phyloP scores from a whole-genome alignment of 371 early-diverging fungal genomes.

The Smittium culicis region DNA sequence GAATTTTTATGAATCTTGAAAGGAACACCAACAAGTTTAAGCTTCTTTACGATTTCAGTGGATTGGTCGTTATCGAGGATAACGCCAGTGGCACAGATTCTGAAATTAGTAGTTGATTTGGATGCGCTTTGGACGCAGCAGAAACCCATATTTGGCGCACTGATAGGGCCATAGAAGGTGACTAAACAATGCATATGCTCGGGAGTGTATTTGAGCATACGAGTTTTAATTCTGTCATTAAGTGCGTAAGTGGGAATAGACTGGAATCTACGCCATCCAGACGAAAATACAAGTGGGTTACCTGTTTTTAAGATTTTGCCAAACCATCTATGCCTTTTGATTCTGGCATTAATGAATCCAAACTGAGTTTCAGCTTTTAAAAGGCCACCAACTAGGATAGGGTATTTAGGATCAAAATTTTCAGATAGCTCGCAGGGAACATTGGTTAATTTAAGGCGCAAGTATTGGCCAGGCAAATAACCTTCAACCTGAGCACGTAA shows the following conservation, averaged over 20 bases:
- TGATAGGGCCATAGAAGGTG: constrained; percentile 79
- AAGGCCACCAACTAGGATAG: constrained; percentile 82
- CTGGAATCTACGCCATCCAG: too few relatives aligned
- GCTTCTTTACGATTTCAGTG: constrained; percentile 92
- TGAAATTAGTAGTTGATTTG: constrained; percentile 63
- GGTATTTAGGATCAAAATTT: constrained; percentile 73
- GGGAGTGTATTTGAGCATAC: too few relatives aligned
- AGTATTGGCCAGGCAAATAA: constrained; percentile 81
- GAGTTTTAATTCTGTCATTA: too few relatives aligned
- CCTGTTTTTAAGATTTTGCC: constrained; percentile 92
- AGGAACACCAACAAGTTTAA: constrained; percentile 93
- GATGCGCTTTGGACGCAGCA: constrained; percentile 76
- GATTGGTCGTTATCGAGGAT: constrained; percentile 84
- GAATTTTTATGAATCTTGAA: constrained; percentile 93
- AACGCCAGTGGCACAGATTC: constrained; percentile 87
- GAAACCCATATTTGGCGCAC: constrained; percentile 92
- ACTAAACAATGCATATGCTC: constrained; percentile 98
- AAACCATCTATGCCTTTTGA: constrained; percentile 98
- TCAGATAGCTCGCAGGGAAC: constrained; percentile 90
- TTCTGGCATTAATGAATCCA: constrained; percentile 85
- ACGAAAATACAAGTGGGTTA: constrained; percentile 91
- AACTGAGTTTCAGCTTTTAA: constrained; percentile 72
- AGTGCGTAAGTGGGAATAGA: too few relatives aligned
- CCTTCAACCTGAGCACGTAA: constrained; percentile 71
- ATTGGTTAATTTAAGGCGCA: constrained; percentile 69